Conservation (phyloP, 768 basidiomycete species). For the Rhodotorula kratochvilovae region DNA sequence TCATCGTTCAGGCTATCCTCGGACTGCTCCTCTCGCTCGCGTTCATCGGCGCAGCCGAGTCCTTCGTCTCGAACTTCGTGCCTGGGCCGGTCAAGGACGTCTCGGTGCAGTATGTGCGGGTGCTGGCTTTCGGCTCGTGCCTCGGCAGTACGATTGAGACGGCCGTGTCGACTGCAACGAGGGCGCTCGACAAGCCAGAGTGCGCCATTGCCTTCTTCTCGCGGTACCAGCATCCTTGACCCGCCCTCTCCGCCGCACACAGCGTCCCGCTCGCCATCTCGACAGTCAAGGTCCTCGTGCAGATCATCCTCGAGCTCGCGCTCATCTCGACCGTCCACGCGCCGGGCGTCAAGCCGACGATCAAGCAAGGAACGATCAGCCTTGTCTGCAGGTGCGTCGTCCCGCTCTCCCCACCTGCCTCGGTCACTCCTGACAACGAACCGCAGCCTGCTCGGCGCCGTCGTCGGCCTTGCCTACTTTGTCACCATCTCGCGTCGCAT, state of each 20-base stretch:
- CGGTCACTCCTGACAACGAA: no score
- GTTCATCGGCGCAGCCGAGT: conserved; percentile 30
- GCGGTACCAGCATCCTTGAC: no score
- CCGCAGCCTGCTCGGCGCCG: no score
- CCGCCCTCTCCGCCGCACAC: no score
- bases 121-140: conserved; percentile 28
- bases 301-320: conserved; percentile 39
- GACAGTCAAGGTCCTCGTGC: conserved; percentile 13
- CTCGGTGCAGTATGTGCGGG: conserved; percentile 37
- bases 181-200: conserved; percentile 39
- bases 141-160: conserved; percentile 24
- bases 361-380: conserved; percentile 37
- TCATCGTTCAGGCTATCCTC: conserved; percentile 32
- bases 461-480: no score
- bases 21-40: conserved; percentile 37
- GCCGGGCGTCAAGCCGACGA: conserved; percentile 18
- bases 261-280: conserved; percentile 34
- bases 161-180: conserved; percentile 25
- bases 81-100: conserved; percentile 25
- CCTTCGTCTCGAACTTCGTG: conserved; percentile 36
- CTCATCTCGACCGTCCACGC: conserved; percentile 38
- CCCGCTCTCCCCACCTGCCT: no score
- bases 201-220: neutral
- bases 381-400: conserved; percentile 27
- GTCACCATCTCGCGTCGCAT: neutral